Evolutionary conservation across 441 rosid species (phyloP).

Genomic region (Erodium chrysanthum): DNA sequence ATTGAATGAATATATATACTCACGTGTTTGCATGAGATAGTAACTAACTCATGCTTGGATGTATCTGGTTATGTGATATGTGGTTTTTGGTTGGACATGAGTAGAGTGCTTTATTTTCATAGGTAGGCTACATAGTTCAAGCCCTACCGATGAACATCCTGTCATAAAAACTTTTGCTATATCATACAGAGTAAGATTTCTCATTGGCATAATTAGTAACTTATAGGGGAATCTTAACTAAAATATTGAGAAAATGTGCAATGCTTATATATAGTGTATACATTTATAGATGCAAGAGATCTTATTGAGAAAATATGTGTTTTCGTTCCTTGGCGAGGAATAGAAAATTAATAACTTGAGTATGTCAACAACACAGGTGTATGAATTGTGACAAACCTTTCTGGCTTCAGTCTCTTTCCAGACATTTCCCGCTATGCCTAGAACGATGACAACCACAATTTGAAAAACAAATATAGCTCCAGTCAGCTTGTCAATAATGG

Average conservation of each 20-base stretch:
- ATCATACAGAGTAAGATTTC: neutral
- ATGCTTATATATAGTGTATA: neutral
- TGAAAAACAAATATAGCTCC: conserved; percentile 98
- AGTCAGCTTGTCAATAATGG: conserved; percentile 97
- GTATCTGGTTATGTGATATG: neutral
- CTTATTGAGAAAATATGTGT: neutral
- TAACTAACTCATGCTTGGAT: neutral
- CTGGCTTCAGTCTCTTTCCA: conserved; percentile 99
- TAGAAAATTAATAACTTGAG: conserved; percentile 2
- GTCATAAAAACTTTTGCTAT: neutral
- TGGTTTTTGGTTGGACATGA: too few relatives aligned
- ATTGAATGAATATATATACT: neutral
- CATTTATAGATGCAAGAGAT: neutral
- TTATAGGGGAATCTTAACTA: neutral
- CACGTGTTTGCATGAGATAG: neutral
- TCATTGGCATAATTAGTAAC: neutral
- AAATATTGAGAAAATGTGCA: neutral
- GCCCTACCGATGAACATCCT: neutral
- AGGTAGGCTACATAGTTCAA: neutral
- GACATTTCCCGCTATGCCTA: conserved; percentile 90
- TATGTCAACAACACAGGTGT: conserved; percentile 14
- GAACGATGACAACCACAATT: conserved; percentile 87
- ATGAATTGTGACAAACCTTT: conserved; percentile 45
- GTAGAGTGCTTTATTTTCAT: neutral
- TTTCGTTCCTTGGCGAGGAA: neutral